Evolutionary conservation across 768 basidiomycete species (phyloP).

Genomic region (Auricularia sp.): DNA sequence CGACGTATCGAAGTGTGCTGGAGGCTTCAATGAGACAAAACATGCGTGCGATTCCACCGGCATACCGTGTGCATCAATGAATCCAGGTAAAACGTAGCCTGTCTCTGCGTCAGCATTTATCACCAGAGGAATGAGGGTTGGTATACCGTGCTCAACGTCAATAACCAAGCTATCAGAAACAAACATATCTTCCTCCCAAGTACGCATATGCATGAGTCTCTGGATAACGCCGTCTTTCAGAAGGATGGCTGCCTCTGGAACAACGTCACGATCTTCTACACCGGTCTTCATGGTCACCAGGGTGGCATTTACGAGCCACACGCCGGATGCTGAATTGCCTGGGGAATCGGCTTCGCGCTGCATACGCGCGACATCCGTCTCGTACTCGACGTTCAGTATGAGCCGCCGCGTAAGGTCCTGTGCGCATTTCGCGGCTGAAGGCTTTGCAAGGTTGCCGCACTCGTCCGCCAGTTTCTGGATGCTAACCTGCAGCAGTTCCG

Average conservation of each 20-base stretch:
- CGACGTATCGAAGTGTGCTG: slow-evolving; percentile 11
- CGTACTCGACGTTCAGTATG: not conserved
- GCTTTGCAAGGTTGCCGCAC: not conserved
- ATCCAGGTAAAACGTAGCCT: slow-evolving; percentile 63
- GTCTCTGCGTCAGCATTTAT: not conserved
- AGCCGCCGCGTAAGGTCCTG: not conserved
- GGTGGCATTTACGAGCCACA: not conserved
- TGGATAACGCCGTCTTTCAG: not conserved
- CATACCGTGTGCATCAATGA: slow-evolving; percentile 69
- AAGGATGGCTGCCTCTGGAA: not conserved
- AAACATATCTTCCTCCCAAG: not conserved
- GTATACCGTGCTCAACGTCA: no score
- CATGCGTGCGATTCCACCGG: slow-evolving; percentile 27
- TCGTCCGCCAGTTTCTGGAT: not conserved
- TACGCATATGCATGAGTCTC: not conserved
- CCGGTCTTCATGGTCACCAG: not conserved
- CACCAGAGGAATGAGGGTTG: no score
- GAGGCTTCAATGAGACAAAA: no score
- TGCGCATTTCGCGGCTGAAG: not conserved
- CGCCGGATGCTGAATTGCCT: not conserved
- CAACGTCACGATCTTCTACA: not conserved
- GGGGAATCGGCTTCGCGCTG: not conserved
- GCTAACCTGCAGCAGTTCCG: not conserved
- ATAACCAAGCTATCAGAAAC: no score
- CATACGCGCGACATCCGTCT: not conserved